Conservation (phyloP, 2,329 filamentous ascomycete species). For the Stemphylium lycopersici region DNA sequence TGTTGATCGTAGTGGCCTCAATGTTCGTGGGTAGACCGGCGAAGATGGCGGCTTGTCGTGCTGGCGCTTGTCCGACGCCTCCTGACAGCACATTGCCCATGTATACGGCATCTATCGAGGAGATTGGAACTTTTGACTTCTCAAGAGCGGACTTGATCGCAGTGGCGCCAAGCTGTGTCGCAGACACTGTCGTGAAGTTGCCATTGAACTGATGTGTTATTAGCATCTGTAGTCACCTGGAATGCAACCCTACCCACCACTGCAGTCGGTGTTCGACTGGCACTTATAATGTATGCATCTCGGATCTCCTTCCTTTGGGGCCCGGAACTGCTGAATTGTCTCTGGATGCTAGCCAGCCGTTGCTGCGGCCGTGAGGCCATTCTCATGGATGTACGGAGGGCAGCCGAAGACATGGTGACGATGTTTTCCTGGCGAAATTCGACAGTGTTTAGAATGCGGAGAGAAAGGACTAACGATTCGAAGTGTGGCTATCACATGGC, state of each 20-base stretch:
- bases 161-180: slow-evolving; percentile 84
- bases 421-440: background rate
- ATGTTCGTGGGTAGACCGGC: slow-evolving; percentile 81
- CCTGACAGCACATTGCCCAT: slow-evolving; percentile 95
- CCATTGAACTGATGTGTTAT: slow-evolving; percentile 80
- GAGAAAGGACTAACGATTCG: slow-evolving; percentile 30
- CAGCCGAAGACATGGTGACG: slow-evolving; percentile 39
- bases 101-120: slow-evolving; percentile 89
- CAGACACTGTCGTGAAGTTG: slow-evolving; percentile 79
- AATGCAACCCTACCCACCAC: slow-evolving; percentile 63
- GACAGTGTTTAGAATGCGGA: slow-evolving; percentile 9
- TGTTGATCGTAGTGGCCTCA: slow-evolving; percentile 94
- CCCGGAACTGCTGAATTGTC: slow-evolving; percentile 45
- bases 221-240: background rate
- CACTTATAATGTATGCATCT: slow-evolving; percentile 93
- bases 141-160: slow-evolving; percentile 90
- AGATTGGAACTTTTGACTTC: slow-evolving; percentile 81
- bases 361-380: slow-evolving; percentile 47
- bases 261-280: slow-evolving; percentile 84
- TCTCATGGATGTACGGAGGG: slow-evolving; percentile 40
- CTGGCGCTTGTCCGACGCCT: slow-evolving; percentile 84
- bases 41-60: slow-evolving; percentile 87
- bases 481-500: slow-evolving; percentile 40
- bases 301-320: slow-evolving; percentile 68
- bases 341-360: slow-evolving; percentile 45